Percentiles rank a stretch among this genome's conserved stretches.
phyloP scores from a whole-genome alignment of 371 early-diverging fungal species.

The Parasitella parasitica region DNA sequence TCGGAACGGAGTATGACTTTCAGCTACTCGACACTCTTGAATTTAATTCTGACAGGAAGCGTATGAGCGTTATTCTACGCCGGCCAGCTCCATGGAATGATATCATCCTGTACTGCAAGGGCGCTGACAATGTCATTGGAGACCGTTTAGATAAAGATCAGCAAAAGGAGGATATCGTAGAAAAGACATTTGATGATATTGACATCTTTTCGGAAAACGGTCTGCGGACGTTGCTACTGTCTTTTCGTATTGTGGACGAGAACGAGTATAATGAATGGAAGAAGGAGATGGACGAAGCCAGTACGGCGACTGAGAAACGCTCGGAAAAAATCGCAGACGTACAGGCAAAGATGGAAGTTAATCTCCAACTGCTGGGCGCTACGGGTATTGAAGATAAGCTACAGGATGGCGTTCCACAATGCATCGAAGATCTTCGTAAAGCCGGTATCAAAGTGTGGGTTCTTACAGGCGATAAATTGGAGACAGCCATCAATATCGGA shows the following conservation, averaged over 20 bases:
- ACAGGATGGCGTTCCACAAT: constrained; percentile 94
- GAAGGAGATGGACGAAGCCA: constrained; percentile 66
- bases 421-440: constrained; percentile 79
- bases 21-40: constrained; percentile 81
- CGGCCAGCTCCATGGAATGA: constrained; percentile 78
- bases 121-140: constrained; percentile 94
- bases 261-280: constrained; percentile 73
- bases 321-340: constrained; percentile 70
- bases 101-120: constrained; percentile 90
- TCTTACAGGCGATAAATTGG: constrained; percentile 99
- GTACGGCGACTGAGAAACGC: constrained; percentile 72
- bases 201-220: constrained; percentile 81
- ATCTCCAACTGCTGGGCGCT: constrained; percentile 85
- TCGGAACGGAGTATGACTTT: constrained; percentile 66
- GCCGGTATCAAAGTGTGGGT: constrained; percentile 99
- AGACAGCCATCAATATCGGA: constrained; percentile 99
- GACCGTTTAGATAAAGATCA: constrained; percentile 57
- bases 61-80: constrained; percentile 90
- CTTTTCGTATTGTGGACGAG: constrained; percentile 69
- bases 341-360: constrained; percentile 77
- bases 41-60: constrained; percentile 92
- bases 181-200: constrained; percentile 64
- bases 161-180: constrained; percentile 43
- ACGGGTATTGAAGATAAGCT: constrained; percentile 99
- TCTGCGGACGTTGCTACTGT: constrained; percentile 88